Conservation (phyloP, 176 grass and related monocot genomes). For the Cocos nucifera region DNA sequence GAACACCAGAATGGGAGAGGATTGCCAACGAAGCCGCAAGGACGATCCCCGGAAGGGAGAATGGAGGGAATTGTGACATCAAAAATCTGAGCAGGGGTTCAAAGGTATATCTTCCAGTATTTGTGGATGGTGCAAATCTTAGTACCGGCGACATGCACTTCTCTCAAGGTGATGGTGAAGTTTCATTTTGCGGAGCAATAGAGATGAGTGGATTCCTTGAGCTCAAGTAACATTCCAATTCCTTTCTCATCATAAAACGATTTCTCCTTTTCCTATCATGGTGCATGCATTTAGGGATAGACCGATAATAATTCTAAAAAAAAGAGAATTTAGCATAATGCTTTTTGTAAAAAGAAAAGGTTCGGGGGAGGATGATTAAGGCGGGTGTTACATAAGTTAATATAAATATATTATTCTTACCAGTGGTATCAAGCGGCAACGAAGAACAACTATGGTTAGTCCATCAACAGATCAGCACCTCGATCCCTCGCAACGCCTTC, state of each 20-base stretch:
- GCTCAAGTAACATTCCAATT: conserved; percentile 62
- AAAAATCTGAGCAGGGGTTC: conserved; percentile 93
- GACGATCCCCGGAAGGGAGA: conserved; percentile 85
- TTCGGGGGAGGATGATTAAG: neutral
- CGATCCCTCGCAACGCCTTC: neutral
- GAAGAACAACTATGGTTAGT: too few relatives aligned
- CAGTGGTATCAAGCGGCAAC: too few relatives aligned
- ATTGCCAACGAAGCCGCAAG: conserved; percentile 82
- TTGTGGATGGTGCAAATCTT: conserved; percentile 86
- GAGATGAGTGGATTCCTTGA: conserved; percentile 99
- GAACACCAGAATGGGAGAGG: conserved; percentile 48
- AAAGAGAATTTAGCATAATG: too few relatives aligned
- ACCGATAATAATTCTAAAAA: too few relatives aligned
- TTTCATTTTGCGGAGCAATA: conserved; percentile 93
- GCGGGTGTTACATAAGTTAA: too few relatives aligned
- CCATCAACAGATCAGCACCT: conserved; percentile 23
- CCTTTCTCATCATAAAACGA: too few relatives aligned
- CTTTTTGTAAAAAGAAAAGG: neutral
- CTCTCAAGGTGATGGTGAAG: conserved; percentile 82
- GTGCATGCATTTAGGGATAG: too few relatives aligned
- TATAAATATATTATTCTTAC: neutral
- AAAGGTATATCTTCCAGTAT: conserved; percentile 90
- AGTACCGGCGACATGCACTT: conserved; percentile 93
- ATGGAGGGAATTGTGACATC: conserved; percentile 92
- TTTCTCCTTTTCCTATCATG: too few relatives aligned